These are phyloP conservation scores for Hanseniaspora mollemarum DNA, from an alignment of 805 yeast species.

Conservation along the genomic window DNA sequence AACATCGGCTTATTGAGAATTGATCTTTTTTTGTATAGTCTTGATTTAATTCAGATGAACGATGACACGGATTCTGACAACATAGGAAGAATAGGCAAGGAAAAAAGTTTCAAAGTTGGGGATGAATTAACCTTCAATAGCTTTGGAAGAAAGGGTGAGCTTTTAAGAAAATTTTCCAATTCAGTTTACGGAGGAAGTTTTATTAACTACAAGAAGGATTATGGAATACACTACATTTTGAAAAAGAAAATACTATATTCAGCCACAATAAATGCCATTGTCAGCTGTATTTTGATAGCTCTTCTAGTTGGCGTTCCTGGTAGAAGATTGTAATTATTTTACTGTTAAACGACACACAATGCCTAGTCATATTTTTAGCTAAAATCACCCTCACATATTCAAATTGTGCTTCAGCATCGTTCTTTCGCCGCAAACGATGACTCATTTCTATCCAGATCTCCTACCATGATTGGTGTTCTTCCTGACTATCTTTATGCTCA, in stretches of 20 bases:
- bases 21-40: not conserved
- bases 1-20: constrained; percentile 7
- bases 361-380: not conserved
- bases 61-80: constrained; percentile 11
- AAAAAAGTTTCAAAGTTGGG: constrained; percentile 11
- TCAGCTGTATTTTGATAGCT: not conserved
- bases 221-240: constrained; percentile 10
- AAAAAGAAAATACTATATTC: not conserved
- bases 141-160: constrained; percentile 11
- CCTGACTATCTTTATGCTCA: no score
- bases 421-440: no score
- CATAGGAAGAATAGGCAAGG: constrained; percentile 5
- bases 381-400: not conserved
- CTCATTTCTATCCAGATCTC: no score
- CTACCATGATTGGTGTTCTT: no score
- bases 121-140: constrained; percentile 13
- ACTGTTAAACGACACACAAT: not conserved
- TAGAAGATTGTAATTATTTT: constrained; percentile 2
- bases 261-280: not conserved
- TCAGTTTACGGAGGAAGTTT: constrained; percentile 10
- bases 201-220: constrained; percentile 11
- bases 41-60: constrained; percentile 8
- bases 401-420: no score
- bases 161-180: not conserved
- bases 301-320: constrained; percentile 12